A percentile compares a stretch with the other conserved stretches of the same genome.
Evolutionary conservation across 768 basidiomycete species (phyloP).

Genomic region (Artomyces pyxidatus): DNA sequence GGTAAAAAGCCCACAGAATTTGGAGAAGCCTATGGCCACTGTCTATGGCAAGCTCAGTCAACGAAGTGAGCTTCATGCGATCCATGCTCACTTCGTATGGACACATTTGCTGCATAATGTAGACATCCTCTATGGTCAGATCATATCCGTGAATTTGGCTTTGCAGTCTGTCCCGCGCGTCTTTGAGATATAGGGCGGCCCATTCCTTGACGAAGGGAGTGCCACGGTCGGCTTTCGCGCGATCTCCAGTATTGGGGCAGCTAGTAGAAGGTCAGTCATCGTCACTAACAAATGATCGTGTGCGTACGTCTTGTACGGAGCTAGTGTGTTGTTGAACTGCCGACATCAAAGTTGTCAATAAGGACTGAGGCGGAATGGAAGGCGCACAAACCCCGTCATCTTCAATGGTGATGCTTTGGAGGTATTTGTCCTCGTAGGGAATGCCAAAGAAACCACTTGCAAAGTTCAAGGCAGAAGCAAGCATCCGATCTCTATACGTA

Average conservation of each 20-base stretch:
- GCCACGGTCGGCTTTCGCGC: conserved; percentile 48
- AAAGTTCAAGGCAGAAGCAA: conserved; percentile 44
- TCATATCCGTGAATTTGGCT: conserved; percentile 51
- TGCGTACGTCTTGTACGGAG: conserved; percentile 70
- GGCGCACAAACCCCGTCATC: conserved; percentile 25
- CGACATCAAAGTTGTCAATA: not conserved
- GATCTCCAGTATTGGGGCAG: conserved; percentile 53
- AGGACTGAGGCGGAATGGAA: conserved; percentile 1
- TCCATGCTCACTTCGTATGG: conserved; percentile 63
- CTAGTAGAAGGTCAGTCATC: conserved; percentile 19
- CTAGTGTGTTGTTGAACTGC: conserved; percentile 59
- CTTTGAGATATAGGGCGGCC: conserved; percentile 62
- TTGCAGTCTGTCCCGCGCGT: conserved; percentile 55
- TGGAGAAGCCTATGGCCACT: conserved; percentile 85
- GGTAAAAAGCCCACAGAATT: conserved; percentile 87
- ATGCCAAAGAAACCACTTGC: conserved; percentile 46
- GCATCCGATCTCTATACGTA: conserved; percentile 35
- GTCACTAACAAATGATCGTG: not conserved
- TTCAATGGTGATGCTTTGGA: conserved; percentile 36
- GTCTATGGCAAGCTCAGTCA: too few relatives aligned
- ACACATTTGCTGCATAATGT: conserved; percentile 74
- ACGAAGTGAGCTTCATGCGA: not conserved
- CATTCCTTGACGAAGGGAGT: conserved; percentile 52
- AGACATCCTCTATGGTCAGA: conserved; percentile 60
- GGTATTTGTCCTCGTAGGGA: conserved; percentile 35